Evolutionary conservation across 495 filamentous ascomycete species (phyloP), one percentile per base, ranked within the genome.

Genomic region (Daldinia vernicosa): DNA sequence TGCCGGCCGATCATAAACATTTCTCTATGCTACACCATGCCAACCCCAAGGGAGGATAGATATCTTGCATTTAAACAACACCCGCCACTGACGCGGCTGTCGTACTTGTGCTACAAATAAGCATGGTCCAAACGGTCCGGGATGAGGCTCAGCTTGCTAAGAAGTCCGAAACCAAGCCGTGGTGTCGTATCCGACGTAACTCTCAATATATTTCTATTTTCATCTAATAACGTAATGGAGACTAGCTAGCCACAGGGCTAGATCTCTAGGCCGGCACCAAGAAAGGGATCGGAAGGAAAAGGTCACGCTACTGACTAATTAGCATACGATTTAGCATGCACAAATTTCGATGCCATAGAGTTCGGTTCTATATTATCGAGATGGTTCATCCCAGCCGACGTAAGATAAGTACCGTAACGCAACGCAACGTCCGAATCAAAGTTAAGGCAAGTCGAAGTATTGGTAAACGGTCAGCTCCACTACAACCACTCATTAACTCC

Each of bases 121-220:
- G 54, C 35, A 40, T 60, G 19, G 47, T 53, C 33, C 58, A 22
- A 19, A 55, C 50, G 32, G 60, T 62, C 57, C 61, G 35, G 22
- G 57, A 60, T 74, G 70, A 70, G 66, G 61, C 66, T 74, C 71
- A 70, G 71, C 66, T 62, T 68, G 55, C 60, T 58, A 22, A 56
- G 50, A 65, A 39, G 55, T 47, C 64, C 64, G 60, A 68, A 39
- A 22, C 50, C 55, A 64, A 47, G 40, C 50, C 27, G 56, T 68
- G 50, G 60, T 68, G 63, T 68, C 56, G 65, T 54, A 72, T 72
- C 60, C 60, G 60, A 72, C 60, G 65, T 57, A 50, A 61, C 56
- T 40, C 57, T 68, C 35, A 19, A 61, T 47, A 47, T 47, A 57
- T 61, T 66, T 72, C 65, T 61, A 66, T 68, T 58, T 61, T 37